Percentiles rank a stretch among this genome's conserved stretches.
Evolutionary conservation across 1,284 basidiomycete genomes (phyloP).

Genomic region (Lentinus polychrous): DNA sequence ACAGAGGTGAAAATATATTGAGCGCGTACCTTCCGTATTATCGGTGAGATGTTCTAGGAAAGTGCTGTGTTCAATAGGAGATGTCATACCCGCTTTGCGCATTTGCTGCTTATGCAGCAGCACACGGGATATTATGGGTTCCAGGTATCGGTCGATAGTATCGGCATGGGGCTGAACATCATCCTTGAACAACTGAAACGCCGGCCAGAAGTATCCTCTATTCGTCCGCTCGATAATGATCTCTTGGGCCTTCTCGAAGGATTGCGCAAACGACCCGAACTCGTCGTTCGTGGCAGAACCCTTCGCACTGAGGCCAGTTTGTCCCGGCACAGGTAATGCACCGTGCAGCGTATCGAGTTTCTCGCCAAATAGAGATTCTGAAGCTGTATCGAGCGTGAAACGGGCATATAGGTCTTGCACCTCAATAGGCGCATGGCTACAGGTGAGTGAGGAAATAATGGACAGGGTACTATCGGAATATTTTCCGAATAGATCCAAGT

Average conservation of each 20-base stretch:
- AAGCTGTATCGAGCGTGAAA: conserved; percentile 64
- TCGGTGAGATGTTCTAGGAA: conserved; percentile 64
- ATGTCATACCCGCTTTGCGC: conserved; percentile 31
- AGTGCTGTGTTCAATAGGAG: conserved; percentile 44
- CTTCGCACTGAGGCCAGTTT: conserved; percentile 32
- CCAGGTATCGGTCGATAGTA: conserved; percentile 51
- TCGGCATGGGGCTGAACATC: conserved; percentile 43
- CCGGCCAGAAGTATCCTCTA: conserved; percentile 59
- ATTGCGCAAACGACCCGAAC: conserved; percentile 55
- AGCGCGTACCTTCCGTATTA: conserved; percentile 45
- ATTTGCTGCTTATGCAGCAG: conserved; percentile 39
- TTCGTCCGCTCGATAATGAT: conserved; percentile 46
- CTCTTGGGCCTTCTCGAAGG: conserved; percentile 58
- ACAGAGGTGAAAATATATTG: background rate
- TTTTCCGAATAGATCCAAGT: conserved; percentile 62
- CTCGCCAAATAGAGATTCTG: conserved; percentile 63
- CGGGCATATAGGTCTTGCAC: conserved; percentile 63
- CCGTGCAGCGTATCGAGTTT: conserved; percentile 55
- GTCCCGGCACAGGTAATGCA: conserved; percentile 10
- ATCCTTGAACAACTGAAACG: conserved; percentile 58
- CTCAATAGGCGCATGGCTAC: conserved; percentile 37
- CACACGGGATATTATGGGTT: conserved; percentile 52
- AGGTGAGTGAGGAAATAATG: conserved; percentile 37
- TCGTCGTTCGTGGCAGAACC: conserved; percentile 53
- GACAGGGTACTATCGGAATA: conserved; percentile 42